Base-by-base conservation (phyloP, 148 eudicot species). In the Persicaria maculosa region DNA sequence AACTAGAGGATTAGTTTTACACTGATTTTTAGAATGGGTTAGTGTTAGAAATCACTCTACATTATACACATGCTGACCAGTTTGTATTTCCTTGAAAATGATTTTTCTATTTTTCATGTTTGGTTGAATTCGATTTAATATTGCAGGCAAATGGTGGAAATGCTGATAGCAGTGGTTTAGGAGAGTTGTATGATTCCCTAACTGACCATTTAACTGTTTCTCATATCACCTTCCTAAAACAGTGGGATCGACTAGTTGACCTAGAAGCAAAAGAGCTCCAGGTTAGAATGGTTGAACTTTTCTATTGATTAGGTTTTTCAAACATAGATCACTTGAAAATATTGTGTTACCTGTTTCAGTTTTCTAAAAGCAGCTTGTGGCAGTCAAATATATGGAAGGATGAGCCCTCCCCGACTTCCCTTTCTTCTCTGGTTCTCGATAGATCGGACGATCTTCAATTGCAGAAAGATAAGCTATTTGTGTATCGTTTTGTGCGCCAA, bases 231-330 rank as follows among this genome's bases (percentile, higher is more conserved):
- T 96, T 96, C 88, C 87, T 92, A 58, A 83, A 81, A 70, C 90
- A 85, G 53, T 92, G 99, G 97, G 93, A 96, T 79, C 79, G 80
- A 77, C 81, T 92, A 47, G 83, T 96, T 67, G 99, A 96, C 83
- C 86, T 96, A 74, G 99, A 92, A 83, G 96, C 99, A 75, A 89
- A 83, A 81, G 94, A 89, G 80, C 45, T 77, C 77, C 94, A 88
- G 97, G 99, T 92, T 71, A 16, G 74, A 69, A 54, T 44, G n/a
- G 4, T 59, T 61, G 45, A 57, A 59, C 5, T 50, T 36, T 72
- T 6, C 44, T n/a, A 69, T 67, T 75, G 4, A 3, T 47, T 79
- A 9, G 40, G 17, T 68, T 72, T 62, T 52, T 71, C 36, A 46
- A 71, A 17, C 25, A 45, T 47, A 4, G 52, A 71, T 71, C 36